Conservation (phyloP, 805 yeast species). For the Metschnikowia reukaufii region DNA sequence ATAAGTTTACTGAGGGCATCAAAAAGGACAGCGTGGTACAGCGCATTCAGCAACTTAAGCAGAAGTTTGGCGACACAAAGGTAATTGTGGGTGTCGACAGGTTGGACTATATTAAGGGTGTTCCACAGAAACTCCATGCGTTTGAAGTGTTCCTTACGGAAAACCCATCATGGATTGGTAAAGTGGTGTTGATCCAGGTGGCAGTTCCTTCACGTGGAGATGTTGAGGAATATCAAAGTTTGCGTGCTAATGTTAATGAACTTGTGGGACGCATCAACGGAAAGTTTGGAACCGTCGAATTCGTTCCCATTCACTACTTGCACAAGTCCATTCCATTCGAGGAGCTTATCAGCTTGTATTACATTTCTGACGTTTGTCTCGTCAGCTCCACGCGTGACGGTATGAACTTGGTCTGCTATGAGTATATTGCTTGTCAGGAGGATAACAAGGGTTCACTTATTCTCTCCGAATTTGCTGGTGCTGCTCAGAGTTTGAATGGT, state of each 20-base stretch:
- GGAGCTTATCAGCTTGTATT: conserved; percentile 85
- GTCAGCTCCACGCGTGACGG: conserved; percentile 97
- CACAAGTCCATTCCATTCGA: conserved; percentile 90
- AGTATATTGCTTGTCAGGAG: conserved; percentile 93
- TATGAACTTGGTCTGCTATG: conserved; percentile 95
- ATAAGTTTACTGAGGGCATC: conserved; percentile 80
- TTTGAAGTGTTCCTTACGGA: conserved; percentile 88
- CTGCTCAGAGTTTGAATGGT: conserved; percentile 97
- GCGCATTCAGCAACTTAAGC: conserved; percentile 61
- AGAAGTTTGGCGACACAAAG: conserved; percentile 72
- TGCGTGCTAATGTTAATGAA: conserved; percentile 93
- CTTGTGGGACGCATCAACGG: conserved; percentile 97
- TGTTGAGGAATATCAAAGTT: conserved; percentile 94
- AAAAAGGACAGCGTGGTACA: conserved; percentile 58
- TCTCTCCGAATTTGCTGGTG: conserved; percentile 95
- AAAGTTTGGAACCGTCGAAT: conserved; percentile 92
- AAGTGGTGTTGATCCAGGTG: conserved; percentile 91
- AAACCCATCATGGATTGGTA: conserved; percentile 98
- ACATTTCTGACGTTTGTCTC: conserved; percentile 83
- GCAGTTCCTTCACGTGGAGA: conserved; percentile 98
- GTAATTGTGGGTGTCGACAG: conserved; percentile 96
- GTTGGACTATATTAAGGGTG: conserved; percentile 95
- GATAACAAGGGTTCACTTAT: conserved; percentile 83
- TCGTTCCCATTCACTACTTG: conserved; percentile 95
- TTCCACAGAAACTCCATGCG: conserved; percentile 95